A percentile compares a stretch with the other conserved stretches of the same genome.
Conservation (phyloP, 805 yeast genomes). For the Tetrapisispora namnaoensis region DNA sequence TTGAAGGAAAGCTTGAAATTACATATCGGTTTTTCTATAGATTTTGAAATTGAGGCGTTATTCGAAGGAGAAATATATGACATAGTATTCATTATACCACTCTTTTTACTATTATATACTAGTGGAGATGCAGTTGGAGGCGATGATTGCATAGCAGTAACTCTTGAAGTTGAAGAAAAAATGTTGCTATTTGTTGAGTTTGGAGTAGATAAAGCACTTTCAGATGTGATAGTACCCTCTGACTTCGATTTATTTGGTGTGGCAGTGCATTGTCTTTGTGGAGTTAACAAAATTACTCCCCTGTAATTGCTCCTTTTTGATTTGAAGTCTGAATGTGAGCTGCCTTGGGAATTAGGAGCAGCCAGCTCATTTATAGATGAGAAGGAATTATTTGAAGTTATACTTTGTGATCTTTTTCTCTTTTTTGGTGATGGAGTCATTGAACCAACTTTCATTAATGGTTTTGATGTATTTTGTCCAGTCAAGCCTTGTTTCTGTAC, state of each 20-base stretch:
- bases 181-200: constrained; percentile 5
- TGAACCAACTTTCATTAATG: constrained; percentile 28
- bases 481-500: constrained; percentile 25
- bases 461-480: constrained; percentile 22
- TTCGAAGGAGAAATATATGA: too few relatives aligned
- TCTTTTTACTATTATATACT: background rate
- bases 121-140: constrained; percentile 6
- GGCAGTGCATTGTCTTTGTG: constrained; percentile 9
- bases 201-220: constrained; percentile 5
- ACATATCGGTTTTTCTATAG: background rate
- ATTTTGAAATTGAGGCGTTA: too few relatives aligned
- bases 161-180: constrained; percentile 7
- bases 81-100: background rate
- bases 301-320: constrained; percentile 21
- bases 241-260: background rate
- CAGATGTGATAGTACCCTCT: background rate
- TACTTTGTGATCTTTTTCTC: constrained; percentile 5
- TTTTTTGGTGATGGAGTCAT: constrained; percentile 21
- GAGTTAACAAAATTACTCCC: constrained; percentile 22
- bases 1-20: constrained; percentile 21
- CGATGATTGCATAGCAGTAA: constrained; percentile 7
- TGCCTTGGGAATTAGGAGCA: background rate
- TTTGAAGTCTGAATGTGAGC: background rate
- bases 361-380: constrained; percentile 3
- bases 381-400: background rate